Percentiles rank a stretch among this genome's conserved stretches.
Conservation (phyloP, 208 protist genomes). For the Acanthamoeba triangularis region DNA sequence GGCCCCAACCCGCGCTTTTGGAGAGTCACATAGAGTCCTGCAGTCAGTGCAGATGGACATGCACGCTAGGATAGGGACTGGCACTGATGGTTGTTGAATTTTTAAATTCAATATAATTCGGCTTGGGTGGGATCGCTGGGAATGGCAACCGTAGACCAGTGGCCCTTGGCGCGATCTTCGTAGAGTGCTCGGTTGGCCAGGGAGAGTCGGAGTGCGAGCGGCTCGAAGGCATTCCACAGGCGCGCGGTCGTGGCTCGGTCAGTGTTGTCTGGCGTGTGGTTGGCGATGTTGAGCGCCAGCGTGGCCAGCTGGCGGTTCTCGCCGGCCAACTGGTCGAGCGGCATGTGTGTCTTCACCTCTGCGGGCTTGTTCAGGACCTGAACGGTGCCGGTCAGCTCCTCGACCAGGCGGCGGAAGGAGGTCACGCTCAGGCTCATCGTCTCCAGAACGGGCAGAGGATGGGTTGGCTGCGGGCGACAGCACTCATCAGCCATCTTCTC, state of each 20-base stretch:
- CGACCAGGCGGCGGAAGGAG: not conserved
- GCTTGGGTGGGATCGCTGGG: too few relatives aligned
- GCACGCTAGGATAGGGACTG: too few relatives aligned
- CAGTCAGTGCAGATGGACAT: too few relatives aligned
- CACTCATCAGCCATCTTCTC: not conserved
- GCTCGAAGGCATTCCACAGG: not conserved
- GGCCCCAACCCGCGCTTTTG: too few relatives aligned
- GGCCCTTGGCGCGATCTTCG: not conserved
- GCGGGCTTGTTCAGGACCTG: not conserved
- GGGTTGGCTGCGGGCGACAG: too few relatives aligned
- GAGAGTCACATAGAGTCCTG: too few relatives aligned
- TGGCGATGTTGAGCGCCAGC: not conserved
- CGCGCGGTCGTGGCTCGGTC: not conserved
- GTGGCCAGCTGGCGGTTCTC: not conserved
- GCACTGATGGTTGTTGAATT: too few relatives aligned
- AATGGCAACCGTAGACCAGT: too few relatives aligned
- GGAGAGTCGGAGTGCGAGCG: not conserved
- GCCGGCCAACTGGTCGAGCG: not conserved
- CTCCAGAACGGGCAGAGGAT: not conserved
- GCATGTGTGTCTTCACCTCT: too few relatives aligned
- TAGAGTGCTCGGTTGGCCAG: not conserved
- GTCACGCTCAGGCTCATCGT: not conserved
- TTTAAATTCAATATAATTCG: too few relatives aligned
- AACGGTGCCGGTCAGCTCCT: not conserved
- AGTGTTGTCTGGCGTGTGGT: not conserved